phyloP scores from a whole-genome alignment of 2,329 filamentous ascomycete genomes.

The Stemphylium vesicarium region DNA sequence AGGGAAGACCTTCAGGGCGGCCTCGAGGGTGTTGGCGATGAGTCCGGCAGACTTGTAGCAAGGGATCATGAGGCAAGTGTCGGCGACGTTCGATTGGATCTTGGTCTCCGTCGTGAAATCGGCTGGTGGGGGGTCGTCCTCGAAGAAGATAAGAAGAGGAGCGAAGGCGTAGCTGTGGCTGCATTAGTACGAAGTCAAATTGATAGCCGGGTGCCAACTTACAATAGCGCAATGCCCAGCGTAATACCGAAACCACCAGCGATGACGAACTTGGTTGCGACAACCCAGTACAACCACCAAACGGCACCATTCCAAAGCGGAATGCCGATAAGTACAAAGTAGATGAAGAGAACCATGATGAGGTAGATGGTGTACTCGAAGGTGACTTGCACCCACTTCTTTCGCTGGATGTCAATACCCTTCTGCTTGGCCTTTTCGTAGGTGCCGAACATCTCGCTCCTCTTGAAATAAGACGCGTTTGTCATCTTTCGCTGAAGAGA shows the following conservation, averaged over 20 bases:
- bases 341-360: constrained; percentile 48
- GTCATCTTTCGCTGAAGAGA: constrained; percentile 23
- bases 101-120: constrained; percentile 31
- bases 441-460: constrained; percentile 24
- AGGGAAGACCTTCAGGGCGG: constrained; percentile 23
- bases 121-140: constrained; percentile 37
- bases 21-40: constrained; percentile 19
- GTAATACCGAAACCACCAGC: constrained; percentile 52
- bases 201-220: constrained; percentile 7
- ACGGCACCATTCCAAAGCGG: constrained; percentile 55
- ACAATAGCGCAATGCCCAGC: constrained; percentile 29
- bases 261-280: constrained; percentile 48
- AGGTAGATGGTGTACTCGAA: constrained; percentile 52
- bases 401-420: constrained; percentile 33
- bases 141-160: constrained; percentile 43
- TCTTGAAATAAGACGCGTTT: constrained; percentile 21
- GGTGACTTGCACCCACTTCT: constrained; percentile 43
- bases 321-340: constrained; percentile 55
- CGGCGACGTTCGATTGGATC: constrained; percentile 33
- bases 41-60: constrained; percentile 23
- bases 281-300: constrained; percentile 15
- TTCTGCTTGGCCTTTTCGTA: constrained; percentile 35
- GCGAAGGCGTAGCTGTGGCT: constrained; percentile 30
- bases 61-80: constrained; percentile 27
- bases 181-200: constrained; percentile 8